Evolutionary conservation across 345 rosid species (phyloP).

Genomic region (Syzygium oleosum): DNA sequence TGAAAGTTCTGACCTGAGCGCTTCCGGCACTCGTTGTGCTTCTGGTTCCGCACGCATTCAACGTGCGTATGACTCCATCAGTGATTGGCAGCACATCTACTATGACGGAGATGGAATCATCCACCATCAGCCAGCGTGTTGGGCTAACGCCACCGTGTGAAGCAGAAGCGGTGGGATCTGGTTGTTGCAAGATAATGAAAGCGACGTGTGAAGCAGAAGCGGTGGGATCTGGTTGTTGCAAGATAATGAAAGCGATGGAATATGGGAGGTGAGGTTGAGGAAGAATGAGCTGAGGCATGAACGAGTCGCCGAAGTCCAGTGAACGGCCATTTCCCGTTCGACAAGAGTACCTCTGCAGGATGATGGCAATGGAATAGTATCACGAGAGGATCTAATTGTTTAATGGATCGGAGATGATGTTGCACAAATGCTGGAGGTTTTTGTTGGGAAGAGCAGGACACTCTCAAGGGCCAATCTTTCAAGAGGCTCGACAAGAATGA

Average conservation of each 20-base stretch:
- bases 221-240: neutral
- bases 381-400: too few relatives aligned
- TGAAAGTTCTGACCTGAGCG: too few relatives aligned
- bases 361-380: neutral
- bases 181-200: too few relatives aligned
- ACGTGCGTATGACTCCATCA: neutral
- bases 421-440: too few relatives aligned
- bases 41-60: too few relatives aligned
- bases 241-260: too few relatives aligned
- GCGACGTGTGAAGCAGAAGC: neutral
- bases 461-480: too few relatives aligned
- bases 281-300: too few relatives aligned
- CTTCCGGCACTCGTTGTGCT: too few relatives aligned
- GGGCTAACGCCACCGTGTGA: neutral
- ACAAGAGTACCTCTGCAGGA: neutral
- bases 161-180: neutral
- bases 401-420: neutral
- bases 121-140: neutral
- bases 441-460: neutral
- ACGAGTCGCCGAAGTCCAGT: too few relatives aligned
- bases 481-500: too few relatives aligned
- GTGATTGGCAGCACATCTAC: neutral
- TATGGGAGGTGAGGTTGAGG: neutral
- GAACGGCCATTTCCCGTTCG: neutral
- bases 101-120: neutral